A percentile compares a stretch with the other conserved stretches of the same genome.
Evolutionary conservation across 768 basidiomycete species (phyloP).

Genomic region (Pleurotus salmoneostramineus): DNA sequence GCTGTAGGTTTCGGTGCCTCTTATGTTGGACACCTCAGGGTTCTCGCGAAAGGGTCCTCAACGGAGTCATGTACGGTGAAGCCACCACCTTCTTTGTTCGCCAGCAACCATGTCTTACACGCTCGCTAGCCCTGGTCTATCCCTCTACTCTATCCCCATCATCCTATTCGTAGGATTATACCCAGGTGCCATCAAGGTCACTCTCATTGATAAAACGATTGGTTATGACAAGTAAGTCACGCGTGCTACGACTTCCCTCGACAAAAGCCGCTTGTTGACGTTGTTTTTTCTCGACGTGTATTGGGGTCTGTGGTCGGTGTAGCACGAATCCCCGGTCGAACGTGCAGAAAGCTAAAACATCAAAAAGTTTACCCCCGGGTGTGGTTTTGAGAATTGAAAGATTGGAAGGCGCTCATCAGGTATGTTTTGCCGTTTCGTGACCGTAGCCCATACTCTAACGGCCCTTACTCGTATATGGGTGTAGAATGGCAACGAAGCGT

Average conservation of each 20-base stretch:
- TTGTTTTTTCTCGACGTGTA: no score
- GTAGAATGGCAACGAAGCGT: constrained; percentile 26
- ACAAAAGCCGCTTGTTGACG: no score
- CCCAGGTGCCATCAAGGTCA: constrained; percentile 12
- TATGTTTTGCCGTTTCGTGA: not conserved
- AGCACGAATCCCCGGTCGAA: constrained; percentile 30
- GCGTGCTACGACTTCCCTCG: not conserved
- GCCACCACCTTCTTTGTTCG: no score
- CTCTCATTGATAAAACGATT: constrained; percentile 20
- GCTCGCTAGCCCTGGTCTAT: no score
- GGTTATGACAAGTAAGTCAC: constrained; percentile 31
- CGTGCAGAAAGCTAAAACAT: constrained; percentile 14
- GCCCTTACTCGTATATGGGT: not conserved
- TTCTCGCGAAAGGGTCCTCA: no score
- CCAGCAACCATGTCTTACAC: no score
- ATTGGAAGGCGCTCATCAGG: constrained; percentile 32
- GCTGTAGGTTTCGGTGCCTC: no score
- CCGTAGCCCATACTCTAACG: not conserved
- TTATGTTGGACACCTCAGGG: no score
- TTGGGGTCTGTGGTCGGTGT: not conserved
- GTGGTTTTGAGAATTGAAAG: constrained; percentile 21
- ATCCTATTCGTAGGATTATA: no score
- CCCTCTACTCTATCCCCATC: no score
- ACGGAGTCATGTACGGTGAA: no score
- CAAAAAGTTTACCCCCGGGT: constrained; percentile 20